phyloP scores from a whole-genome alignment of 2,329 filamentous ascomycete genomes.

The Sporothrix variecibatus region DNA sequence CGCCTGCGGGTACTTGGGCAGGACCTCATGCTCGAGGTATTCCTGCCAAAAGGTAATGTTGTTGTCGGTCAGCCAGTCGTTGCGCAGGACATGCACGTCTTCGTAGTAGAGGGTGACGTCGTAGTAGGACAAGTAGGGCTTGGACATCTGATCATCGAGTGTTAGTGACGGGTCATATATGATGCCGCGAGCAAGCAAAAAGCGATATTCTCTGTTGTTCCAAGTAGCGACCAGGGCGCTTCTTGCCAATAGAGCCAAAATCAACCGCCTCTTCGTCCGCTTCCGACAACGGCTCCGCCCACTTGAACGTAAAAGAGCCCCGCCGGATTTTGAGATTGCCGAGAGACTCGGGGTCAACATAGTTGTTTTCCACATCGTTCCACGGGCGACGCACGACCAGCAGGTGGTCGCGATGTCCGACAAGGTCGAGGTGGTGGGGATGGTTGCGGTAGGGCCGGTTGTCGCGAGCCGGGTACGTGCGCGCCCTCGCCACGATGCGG shows the following conservation, averaged over 20 bases:
- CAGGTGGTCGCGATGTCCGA: not conserved
- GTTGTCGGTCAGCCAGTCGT: slow-evolving; percentile 98
- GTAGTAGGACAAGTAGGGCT: slow-evolving; percentile 24
- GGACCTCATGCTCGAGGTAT: slow-evolving; percentile 88
- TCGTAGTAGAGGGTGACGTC: slow-evolving; percentile 65
- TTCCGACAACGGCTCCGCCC: not conserved
- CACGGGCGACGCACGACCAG: not conserved
- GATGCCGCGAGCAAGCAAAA: not conserved
- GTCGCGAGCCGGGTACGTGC: too few species aligned
- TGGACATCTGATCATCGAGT: not conserved
- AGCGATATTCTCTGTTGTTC: not conserved
- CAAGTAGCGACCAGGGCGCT: too few species aligned
- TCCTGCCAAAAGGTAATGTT: slow-evolving; percentile 99
- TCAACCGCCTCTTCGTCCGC: not conserved
- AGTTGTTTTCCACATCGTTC: not conserved
- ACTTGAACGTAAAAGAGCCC: not conserved
- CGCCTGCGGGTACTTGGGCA: slow-evolving; percentile 76
- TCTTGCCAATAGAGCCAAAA: not conserved
- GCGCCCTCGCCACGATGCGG: not conserved
- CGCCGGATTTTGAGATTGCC: too few species aligned
- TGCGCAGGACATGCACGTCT: slow-evolving; percentile 83
- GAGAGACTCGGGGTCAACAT: too few species aligned
- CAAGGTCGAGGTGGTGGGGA: not conserved
- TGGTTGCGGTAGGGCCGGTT: not conserved
- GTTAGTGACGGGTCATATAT: not conserved